Base-by-base conservation (phyloP, 345 rosid genomes). In the Acer negundo region DNA sequence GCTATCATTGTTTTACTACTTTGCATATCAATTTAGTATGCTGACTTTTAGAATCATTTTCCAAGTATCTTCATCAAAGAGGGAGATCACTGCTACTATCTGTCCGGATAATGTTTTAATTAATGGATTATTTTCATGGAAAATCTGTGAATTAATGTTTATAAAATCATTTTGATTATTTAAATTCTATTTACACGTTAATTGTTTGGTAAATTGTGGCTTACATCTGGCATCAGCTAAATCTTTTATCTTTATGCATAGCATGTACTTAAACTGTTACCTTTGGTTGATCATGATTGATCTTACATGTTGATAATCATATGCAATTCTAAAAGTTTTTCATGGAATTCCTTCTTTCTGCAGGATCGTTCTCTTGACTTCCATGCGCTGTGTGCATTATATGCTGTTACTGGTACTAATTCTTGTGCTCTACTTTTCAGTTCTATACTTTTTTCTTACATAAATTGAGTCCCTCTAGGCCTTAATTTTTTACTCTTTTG, bases 281-380 rank as follows among this genome's bases (percentile, higher is more conserved):
- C 38, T 68, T 68, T 20, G 6, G 38, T 55, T 62, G 26, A 35
- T 79, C 28, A 65, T 75, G 66, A 44, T 11, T 47, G 17, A 59
- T 59, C 53, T 78, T 79, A 51, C 59, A 51, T 68, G 44, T 20
- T 42, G 23, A 6, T 72, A 16, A 28, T 23, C 53, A 59, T 61
- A 12, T 38, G 42, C 42, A 67, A 31, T 72, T 1, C 49, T 42
- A 10, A 73, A 61, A 19, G 55, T 72, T 80, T 63, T 72, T 85
- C 70, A 80, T 75, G 77, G 31, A 70, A 40, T 63, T 68, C 64
- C 78, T 76, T 59, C 68, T 70, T 68, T 55, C 53, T 75, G 55
- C 97, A 97, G 99, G 99, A 97, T 83, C 99, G 97, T 3, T 97
- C 99, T 75, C 93, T 94, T 56, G 99, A 97, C 84, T 97, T 97